Evolutionary conservation across 2,329 filamentous ascomycete genomes (phyloP).

Genomic region (Scedosporium apiospermum): DNA sequence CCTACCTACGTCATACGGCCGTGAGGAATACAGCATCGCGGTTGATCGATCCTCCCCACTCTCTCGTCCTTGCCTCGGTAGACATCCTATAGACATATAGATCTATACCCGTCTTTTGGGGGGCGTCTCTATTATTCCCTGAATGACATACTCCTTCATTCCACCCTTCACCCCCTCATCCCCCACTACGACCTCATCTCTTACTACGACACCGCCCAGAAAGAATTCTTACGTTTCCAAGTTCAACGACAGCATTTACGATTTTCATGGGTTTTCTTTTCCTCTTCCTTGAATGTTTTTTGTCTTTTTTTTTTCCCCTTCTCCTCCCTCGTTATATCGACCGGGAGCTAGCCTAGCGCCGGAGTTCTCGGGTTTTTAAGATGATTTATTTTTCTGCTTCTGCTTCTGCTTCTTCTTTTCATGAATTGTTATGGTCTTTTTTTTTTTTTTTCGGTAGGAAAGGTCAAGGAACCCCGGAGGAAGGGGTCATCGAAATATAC

Average conservation of each 20-base stretch:
- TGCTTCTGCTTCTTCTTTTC: neutral
- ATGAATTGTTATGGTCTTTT: neutral
- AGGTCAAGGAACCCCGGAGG: neutral
- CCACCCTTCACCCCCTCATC: too few species aligned
- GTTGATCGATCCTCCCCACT: neutral
- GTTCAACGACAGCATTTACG: neutral
- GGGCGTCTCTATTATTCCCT: neutral
- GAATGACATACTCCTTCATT: too few species aligned
- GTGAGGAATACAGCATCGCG: neutral
- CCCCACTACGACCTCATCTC: too few species aligned
- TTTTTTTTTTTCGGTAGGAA: neutral
- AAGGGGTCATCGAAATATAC: neutral
- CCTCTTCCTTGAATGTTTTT: neutral
- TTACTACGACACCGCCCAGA: neutral
- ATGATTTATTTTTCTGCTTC: neutral
- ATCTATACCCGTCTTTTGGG: neutral
- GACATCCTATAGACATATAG: neutral
- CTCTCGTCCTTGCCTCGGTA: too few species aligned
- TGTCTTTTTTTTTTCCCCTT: neutral
- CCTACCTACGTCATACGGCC: neutral
- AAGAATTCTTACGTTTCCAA: neutral
- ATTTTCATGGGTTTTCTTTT: neutral
- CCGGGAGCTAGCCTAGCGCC: neutral
- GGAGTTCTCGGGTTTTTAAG: conserved; percentile 1
- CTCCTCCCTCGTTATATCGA: neutral